Percentiles rank a stretch among this genome's conserved stretches.
These are phyloP conservation scores for Batkoa obscura DNA, from an alignment of 371 early-diverging fungal genomes.

Conservation along the genomic window DNA sequence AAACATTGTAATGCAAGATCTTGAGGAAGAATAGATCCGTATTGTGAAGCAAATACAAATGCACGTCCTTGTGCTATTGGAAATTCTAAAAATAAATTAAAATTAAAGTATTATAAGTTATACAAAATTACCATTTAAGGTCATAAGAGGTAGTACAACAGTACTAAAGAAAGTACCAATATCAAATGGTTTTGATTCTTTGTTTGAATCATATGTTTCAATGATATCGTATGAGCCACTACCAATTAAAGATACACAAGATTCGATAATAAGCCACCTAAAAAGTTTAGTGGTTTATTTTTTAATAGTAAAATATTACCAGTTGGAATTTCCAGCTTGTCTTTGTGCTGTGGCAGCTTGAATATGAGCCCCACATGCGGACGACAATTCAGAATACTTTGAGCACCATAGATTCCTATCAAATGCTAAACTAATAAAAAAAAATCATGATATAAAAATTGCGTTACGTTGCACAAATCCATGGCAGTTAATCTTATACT, in stretches of 20 bases:
- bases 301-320: conserved; percentile 14
- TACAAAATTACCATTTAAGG: conserved; percentile 20
- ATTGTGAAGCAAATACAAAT: conserved; percentile 66
- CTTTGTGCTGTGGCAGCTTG: conserved; percentile 29
- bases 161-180: conserved; percentile 48
- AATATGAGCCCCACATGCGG: conserved; percentile 29
- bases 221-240: conserved; percentile 33
- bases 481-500: conserved; percentile 65
- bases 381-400: conserved; percentile 20
- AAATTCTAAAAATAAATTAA: conserved; percentile 17
- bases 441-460: not conserved
- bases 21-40: conserved; percentile 48
- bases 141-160: conserved; percentile 49
- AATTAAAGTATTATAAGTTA: not conserved
- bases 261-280: conserved; percentile 75
- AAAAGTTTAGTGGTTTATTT: conserved; percentile 5
- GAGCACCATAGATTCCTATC: conserved; percentile 30
- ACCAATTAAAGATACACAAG: conserved; percentile 44
- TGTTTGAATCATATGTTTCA: conserved; percentile 16
- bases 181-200: conserved; percentile 28
- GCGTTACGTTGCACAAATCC: conserved; percentile 39
- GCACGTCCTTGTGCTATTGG: conserved; percentile 28
- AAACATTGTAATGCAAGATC: conserved; percentile 47
- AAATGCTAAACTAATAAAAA: conserved; percentile 13
- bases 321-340: conserved; percentile 22